phyloP scores from a whole-genome alignment of 2,329 filamentous ascomycete species.

The Calonectria honghensis region DNA sequence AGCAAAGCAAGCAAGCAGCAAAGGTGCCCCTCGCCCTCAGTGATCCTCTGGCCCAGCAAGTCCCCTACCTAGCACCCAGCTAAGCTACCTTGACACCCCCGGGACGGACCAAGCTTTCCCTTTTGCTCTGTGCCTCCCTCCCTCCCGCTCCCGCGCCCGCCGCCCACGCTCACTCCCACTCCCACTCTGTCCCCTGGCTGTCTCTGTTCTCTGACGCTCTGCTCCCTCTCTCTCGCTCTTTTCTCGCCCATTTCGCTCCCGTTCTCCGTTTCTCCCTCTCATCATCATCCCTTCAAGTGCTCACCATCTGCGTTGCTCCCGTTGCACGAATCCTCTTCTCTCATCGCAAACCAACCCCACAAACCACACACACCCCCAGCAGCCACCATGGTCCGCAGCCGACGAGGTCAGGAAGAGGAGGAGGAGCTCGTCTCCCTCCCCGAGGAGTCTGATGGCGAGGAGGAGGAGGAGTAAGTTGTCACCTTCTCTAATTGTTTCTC shows the following conservation, averaged over 20 bases:
- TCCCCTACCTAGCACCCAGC: constrained; percentile 16
- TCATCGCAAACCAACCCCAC: constrained; percentile 13
- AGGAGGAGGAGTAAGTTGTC: constrained; percentile 73
- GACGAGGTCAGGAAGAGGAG: constrained; percentile 61
- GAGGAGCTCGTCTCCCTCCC: constrained; percentile 74
- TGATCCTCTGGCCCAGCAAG: constrained; percentile 15
- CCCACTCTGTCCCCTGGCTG: constrained; percentile 24
- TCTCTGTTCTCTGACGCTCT: constrained; percentile 29
- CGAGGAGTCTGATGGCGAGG: constrained; percentile 70
- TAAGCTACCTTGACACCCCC: constrained; percentile 21
- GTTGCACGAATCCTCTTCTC: constrained; percentile 14
- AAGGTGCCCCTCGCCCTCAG: not conserved
- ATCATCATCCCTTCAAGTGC: constrained; percentile 31
- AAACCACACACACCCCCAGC: constrained; percentile 17
- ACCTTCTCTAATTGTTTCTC: constrained; percentile 27
- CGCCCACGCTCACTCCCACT: constrained; percentile 24
- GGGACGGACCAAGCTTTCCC: constrained; percentile 26
- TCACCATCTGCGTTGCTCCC: constrained; percentile 16
- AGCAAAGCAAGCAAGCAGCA: not conserved
- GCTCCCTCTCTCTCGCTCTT: constrained; percentile 30
- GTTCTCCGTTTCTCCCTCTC: constrained; percentile 21
- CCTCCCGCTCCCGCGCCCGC: constrained; percentile 29
- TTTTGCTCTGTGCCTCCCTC: constrained; percentile 21
- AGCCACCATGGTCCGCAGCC: constrained; percentile 37
- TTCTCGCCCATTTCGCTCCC: constrained; percentile 13